Percentiles rank a stretch among this genome's conserved stretches.
Evolutionary conservation across 306 rosid species (phyloP).

Genomic region (Castanospermum australe): DNA sequence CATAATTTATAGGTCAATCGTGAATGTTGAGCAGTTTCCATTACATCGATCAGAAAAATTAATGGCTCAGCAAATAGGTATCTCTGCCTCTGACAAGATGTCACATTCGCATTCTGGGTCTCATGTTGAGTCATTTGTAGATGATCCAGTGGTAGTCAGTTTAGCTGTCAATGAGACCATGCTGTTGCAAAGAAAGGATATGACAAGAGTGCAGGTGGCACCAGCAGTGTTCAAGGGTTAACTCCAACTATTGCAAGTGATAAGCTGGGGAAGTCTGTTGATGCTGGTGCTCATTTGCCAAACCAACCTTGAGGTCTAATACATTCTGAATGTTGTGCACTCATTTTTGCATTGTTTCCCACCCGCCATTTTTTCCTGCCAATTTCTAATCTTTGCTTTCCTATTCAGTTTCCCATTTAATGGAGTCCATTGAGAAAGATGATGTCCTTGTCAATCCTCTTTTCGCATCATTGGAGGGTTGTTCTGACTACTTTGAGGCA

Average conservation of each 20-base stretch:
- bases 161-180: constrained; percentile 23
- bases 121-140: constrained; percentile 35
- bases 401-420: constrained; percentile 65
- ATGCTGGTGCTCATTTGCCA: constrained; percentile 33
- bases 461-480: constrained; percentile 55
- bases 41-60: constrained; percentile 31
- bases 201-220: constrained; percentile 27
- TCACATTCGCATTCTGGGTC: constrained; percentile 38
- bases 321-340: constrained; percentile 11
- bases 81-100: constrained; percentile 25
- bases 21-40: too few relatives aligned
- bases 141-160: constrained; percentile 30
- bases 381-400: constrained; percentile 12
- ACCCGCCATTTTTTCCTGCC: neutral
- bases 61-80: constrained; percentile 31
- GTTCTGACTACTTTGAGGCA: constrained; percentile 62
- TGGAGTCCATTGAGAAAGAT: constrained; percentile 82
- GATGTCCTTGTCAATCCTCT: constrained; percentile 72
- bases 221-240: constrained; percentile 28
- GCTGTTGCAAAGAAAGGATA: constrained; percentile 27
- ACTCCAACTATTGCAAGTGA: constrained; percentile 35
- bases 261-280: constrained; percentile 37
- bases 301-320: constrained; percentile 58
- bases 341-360: constrained; percentile 22
- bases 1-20: constrained; percentile 49